A percentile compares a stretch with the other conserved stretches of the same genome.
Conservation (phyloP, 202 grass and related monocot species). For the Zizania palustris region DNA sequence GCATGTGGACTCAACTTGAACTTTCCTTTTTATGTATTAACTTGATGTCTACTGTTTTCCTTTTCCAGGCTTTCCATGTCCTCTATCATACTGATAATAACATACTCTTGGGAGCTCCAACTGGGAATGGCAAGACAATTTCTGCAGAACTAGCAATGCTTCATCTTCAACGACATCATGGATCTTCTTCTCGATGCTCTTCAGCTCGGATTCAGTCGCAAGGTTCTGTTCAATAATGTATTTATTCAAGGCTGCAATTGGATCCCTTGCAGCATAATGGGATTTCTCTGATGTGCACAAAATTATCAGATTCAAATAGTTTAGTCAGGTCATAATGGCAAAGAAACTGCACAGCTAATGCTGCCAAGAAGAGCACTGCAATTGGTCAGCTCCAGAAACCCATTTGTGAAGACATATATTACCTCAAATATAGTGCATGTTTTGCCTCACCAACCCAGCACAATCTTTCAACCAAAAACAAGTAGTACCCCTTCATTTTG, state of each 20-base stretch:
- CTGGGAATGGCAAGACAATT: conserved; percentile 95
- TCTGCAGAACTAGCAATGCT: conserved; percentile 96
- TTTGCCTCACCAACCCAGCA: no score
- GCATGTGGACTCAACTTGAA: conserved; percentile 19
- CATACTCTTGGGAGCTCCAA: conserved; percentile 95
- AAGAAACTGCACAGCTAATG: neutral
- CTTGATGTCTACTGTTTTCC: conserved; percentile 13
- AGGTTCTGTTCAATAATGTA: conserved; percentile 73
- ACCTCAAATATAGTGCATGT: no score
- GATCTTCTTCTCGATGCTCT: conserved; percentile 77
- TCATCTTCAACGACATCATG: conserved; percentile 78
- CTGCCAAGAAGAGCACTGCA: no score
- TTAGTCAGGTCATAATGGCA: neutral
- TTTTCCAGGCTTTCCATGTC: conserved; percentile 85
- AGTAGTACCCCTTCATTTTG: no score
- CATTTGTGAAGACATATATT: no score
- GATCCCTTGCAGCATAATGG: conserved; percentile 72
- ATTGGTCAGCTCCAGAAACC: no score
- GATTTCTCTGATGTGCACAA: conserved; percentile 77
- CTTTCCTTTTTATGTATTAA: conserved; percentile 37
- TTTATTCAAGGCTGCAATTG: conserved; percentile 73
- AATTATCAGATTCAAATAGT: conserved; percentile 21
- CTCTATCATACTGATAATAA: conserved; percentile 89
- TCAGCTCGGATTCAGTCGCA: conserved; percentile 77
- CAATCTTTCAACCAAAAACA: no score